These are phyloP conservation scores for Ophiocordyceps camponoti-rufipedis DNA, from an alignment of 2,329 filamentous ascomycete species.

Conservation along the genomic window DNA sequence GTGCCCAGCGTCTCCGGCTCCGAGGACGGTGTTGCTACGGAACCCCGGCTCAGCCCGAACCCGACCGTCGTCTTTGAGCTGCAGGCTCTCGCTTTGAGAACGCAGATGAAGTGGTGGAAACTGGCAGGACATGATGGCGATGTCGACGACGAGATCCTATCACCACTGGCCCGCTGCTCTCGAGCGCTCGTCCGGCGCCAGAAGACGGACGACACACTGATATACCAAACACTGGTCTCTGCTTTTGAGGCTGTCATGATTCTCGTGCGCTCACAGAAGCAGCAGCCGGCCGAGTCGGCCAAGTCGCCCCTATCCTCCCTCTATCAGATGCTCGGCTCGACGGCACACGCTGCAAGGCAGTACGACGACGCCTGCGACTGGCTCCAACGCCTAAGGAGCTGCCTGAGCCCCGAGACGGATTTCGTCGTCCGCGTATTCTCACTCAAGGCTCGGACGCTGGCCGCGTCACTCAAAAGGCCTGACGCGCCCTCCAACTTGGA, in stretches of 20 bases:
- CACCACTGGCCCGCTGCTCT: constrained; percentile 45
- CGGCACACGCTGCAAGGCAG: constrained; percentile 25
- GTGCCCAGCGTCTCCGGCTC: constrained; percentile 48
- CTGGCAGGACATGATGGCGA: constrained; percentile 41
- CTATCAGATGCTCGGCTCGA: constrained; percentile 32
- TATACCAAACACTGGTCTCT: constrained; percentile 16
- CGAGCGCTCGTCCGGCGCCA: constrained; percentile 39
- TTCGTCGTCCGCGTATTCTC: constrained; percentile 32
- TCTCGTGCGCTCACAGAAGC: constrained; percentile 15
- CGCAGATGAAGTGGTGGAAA: constrained; percentile 47
- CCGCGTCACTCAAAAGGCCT: constrained; percentile 30
- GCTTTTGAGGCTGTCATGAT: constrained; percentile 14
- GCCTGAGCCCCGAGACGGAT: constrained; percentile 19
- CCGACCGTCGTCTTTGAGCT: constrained; percentile 42
- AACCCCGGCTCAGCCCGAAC: constrained; percentile 33
- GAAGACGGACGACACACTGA: constrained; percentile 15
- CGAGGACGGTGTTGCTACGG: constrained; percentile 37
- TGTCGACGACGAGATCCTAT: constrained; percentile 43
- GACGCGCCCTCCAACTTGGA: constrained; percentile 18
- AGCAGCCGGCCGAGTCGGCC: constrained; percentile 16
- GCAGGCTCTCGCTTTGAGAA: constrained; percentile 43
- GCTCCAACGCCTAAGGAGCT: constrained; percentile 26
- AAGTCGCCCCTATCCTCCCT: constrained; percentile 26
- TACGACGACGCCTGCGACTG: constrained; percentile 35
- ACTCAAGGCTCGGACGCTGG: constrained; percentile 33